Evolutionary conservation across 2,329 filamentous ascomycete genomes (phyloP).

Genomic region (Hypomyces rosellus): DNA sequence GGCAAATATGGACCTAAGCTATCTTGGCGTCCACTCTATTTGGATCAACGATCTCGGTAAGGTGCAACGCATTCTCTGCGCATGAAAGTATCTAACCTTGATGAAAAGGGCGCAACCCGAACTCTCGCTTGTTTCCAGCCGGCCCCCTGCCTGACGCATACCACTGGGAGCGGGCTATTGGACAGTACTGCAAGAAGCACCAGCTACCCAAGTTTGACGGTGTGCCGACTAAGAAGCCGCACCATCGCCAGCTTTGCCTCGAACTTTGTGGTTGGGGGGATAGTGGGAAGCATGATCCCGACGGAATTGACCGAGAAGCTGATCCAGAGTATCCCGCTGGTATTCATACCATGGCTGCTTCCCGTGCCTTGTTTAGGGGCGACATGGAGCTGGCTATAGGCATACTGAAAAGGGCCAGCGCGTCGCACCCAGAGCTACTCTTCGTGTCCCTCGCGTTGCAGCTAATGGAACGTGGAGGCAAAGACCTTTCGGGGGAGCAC

Average conservation of each 20-base stretch:
- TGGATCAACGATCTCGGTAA: slow-evolving; percentile 65
- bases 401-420: slow-evolving; percentile 62
- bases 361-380: slow-evolving; percentile 68
- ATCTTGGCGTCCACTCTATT: slow-evolving; percentile 65
- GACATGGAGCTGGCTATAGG: slow-evolving; percentile 62
- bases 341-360: slow-evolving; percentile 66
- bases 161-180: slow-evolving; percentile 57
- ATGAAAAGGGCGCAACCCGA: slow-evolving; percentile 40
- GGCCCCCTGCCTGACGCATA: slow-evolving; percentile 39
- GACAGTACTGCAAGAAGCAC: slow-evolving; percentile 56
- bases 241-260: slow-evolving; percentile 69
- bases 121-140: slow-evolving; percentile 41
- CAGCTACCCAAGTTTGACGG: slow-evolving; percentile 59
- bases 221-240: slow-evolving; percentile 55
- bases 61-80: slow-evolving; percentile 13
- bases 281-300: slow-evolving; percentile 40
- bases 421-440: slow-evolving; percentile 55
- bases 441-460: slow-evolving; percentile 64
- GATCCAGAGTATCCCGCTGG: slow-evolving; percentile 45
- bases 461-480: slow-evolving; percentile 48
- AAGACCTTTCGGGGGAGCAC: slow-evolving; percentile 38
- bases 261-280: slow-evolving; percentile 69
- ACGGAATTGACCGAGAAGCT: slow-evolving; percentile 36
- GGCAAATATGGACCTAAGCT: slow-evolving; percentile 64
- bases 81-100: not conserved